A percentile compares a stretch with the other conserved stretches of the same genome.
These are phyloP conservation scores for Termitomyces sp. DNA, from an alignment of 768 basidiomycete genomes.

Conservation along the genomic window DNA sequence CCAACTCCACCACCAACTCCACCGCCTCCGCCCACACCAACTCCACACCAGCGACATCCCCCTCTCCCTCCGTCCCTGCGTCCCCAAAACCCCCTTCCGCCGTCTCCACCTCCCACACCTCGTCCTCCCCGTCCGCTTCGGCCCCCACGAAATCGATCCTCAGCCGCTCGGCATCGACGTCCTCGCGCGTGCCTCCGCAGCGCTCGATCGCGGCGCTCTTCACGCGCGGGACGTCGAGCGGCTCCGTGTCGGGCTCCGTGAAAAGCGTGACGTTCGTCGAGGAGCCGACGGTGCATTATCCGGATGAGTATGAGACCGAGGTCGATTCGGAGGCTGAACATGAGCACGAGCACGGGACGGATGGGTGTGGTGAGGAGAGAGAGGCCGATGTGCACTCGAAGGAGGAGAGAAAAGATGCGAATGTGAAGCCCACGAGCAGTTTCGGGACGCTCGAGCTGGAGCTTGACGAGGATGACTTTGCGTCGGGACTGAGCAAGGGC, in stretches of 20 bases:
- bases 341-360: neutral
- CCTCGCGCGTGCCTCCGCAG: constrained; percentile 14
- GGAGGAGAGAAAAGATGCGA: neutral
- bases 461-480: neutral
- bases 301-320: constrained; percentile 4
- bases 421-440: neutral
- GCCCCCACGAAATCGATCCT: constrained; percentile 53
- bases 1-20: constrained; percentile 12
- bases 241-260: constrained; percentile 18
- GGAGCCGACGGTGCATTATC: constrained; percentile 54
- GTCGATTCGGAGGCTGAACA: constrained; percentile 5
- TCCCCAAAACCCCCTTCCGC: constrained; percentile 12
- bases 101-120: too few relatives aligned
- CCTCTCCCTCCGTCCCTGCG: constrained; percentile 16
- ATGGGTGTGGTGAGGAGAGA: constrained; percentile 3
- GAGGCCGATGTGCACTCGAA: neutral
- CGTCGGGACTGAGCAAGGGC: constrained; percentile 1
- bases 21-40: constrained; percentile 6
- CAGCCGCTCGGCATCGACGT: constrained; percentile 45
- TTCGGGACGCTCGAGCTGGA: neutral
- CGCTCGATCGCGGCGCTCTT: constrained; percentile 7
- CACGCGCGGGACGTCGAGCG: neutral
- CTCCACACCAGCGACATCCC: constrained; percentile 12
- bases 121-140: too few relatives aligned
- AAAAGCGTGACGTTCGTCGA: constrained; percentile 73